phyloP scores from a whole-genome alignment of 306 rosid species.

The Echinosophora koreensis region DNA sequence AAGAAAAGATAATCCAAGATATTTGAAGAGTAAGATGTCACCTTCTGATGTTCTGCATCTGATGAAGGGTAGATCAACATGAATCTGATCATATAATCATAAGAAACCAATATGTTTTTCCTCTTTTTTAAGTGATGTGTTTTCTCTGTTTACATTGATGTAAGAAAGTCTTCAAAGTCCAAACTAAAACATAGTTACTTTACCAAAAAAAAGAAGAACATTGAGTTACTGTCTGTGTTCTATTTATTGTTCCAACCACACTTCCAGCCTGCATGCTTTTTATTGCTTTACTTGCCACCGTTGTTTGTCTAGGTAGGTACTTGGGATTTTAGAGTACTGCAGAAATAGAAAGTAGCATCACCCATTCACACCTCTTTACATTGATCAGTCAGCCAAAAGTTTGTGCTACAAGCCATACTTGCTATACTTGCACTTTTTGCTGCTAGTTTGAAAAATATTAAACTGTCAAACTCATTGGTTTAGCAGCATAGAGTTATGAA shows the following conservation, averaged over 20 bases:
- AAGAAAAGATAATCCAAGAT: neutral
- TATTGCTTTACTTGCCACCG: neutral
- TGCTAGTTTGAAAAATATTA: no score
- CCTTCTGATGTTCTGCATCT: neutral
- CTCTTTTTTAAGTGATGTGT: neutral
- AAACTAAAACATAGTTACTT: no score
- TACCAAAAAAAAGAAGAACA: no score
- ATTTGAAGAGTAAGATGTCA: slow-evolving; percentile 28
- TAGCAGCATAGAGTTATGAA: no score
- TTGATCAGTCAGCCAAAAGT: no score
- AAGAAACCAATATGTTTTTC: neutral
- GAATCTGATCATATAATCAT: slow-evolving; percentile 2
- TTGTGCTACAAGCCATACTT: no score
- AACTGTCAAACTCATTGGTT: no score
- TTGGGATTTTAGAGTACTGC: no score
- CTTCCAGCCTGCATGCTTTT: neutral
- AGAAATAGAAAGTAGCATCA: no score
- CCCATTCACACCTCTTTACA: no score
- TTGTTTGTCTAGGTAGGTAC: no score
- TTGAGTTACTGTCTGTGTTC: neutral
- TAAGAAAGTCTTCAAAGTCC: neutral
- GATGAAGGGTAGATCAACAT: slow-evolving; percentile 18
- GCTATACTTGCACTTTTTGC: no score
- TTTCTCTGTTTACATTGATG: slow-evolving; percentile 5
- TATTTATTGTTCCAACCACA: neutral